Base-by-base conservation (phyloP, 768 basidiomycete genomes). In the Exsudoporus frostii region DNA sequence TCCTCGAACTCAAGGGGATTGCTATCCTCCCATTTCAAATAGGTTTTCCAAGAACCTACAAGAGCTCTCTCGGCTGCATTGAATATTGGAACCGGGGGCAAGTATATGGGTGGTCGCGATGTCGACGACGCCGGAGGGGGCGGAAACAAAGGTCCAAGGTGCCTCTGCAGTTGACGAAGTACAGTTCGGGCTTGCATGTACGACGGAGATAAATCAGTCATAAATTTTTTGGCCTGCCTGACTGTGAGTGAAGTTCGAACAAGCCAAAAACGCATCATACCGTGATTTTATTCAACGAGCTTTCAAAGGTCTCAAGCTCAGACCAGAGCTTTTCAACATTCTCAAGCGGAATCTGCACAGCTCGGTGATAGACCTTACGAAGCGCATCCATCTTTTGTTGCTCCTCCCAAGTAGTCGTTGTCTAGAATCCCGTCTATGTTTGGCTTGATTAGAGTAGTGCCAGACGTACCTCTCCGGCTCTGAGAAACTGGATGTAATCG, bases 171-270 rank as follows among this genome's bases (percentile, higher is more conserved):
- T 62, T 93, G 88, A 50, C 90, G 88, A 29, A 95, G 81, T 1
- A 88, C 86, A 0, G 90, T 87, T 14, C 94, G 86, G 0, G 97
- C 96, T 64, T 96, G 94, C 90, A 98, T 95, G 67, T 98, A 89
- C 2, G 88, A 83, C 7, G 93, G 90, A 2, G 90, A 90, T n/a
- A 92, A 79, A 71, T 98, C 95, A 50, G 83, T 78, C 75, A 98
- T 85, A 72, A 98, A 95, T 66, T 98, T 97, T 71, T 98, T 98
- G 14, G 96, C 94, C 86, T 87, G 57, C 1, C 20, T 4, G 6
- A 15, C 33, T 5, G 32, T 73, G 22, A 69, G 58, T 37, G 25
- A 24, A 47, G 25, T 25, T 27, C 19, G 5, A 38, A 30, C 9
- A 9, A 25, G 14, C 17, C 7, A 20, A 32, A 48, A 53, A 17